phyloP scores from a whole-genome alignment of 306 rosid species.

The Fagus sylvatica region DNA sequence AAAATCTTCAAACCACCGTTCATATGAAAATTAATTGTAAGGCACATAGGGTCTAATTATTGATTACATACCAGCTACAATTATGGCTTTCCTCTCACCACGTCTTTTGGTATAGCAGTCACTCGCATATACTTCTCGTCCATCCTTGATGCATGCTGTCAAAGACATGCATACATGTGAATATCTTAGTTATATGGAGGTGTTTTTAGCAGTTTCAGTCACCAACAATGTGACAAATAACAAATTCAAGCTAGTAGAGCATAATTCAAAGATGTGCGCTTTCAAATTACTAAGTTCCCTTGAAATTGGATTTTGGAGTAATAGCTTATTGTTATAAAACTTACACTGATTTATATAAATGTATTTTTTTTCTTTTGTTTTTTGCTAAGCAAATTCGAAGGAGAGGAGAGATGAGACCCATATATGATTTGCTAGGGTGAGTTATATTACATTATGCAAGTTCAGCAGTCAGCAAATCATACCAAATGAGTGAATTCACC shows the following conservation, averaged over 20 bases:
- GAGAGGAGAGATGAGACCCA: not conserved
- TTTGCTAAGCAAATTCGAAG: not conserved
- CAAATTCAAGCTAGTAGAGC: conserved; percentile 5
- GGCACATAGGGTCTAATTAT: not conserved
- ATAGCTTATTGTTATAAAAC: not conserved
- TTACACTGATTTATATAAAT: not conserved
- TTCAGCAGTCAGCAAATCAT: not conserved
- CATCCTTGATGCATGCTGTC: conserved; percentile 73
- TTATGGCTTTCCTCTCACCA: conserved; percentile 54
- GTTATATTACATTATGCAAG: not conserved
- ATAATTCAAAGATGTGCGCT: not conserved
- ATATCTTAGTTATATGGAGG: conserved; percentile 20
- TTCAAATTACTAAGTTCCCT: not conserved
- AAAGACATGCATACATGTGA: conserved; percentile 25
- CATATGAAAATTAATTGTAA: conserved; percentile 6
- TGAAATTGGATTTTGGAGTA: not conserved
- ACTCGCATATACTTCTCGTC: conserved; percentile 60
- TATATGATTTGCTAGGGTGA: not conserved
- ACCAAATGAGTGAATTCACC: not conserved
- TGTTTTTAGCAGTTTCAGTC: not conserved
- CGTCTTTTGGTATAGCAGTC: conserved; percentile 56
- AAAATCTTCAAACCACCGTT: not conserved
- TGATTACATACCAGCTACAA: conserved; percentile 60
- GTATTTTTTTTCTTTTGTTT: not conserved
- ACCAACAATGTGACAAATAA: not conserved